Conservation (phyloP, 2,329 filamentous ascomycete genomes). For the Keithomyces neogunnii region DNA sequence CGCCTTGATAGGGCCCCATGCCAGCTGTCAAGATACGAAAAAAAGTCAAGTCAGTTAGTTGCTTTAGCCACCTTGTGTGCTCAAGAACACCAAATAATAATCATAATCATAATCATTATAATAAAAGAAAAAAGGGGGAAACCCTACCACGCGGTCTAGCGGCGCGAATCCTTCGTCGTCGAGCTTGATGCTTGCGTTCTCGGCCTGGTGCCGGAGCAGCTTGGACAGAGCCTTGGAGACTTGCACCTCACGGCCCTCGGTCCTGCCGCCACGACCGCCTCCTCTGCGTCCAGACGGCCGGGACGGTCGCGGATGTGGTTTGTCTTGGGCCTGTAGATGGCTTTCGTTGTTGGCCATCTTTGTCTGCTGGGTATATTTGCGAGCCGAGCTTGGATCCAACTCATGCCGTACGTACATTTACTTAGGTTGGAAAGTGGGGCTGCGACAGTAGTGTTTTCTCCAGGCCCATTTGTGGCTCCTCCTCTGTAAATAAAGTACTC, state of each 20-base stretch:
- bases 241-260: slow-evolving; percentile 33
- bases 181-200: slow-evolving; percentile 46
- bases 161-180: slow-evolving; percentile 52
- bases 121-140: not conserved
- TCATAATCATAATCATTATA: not conserved
- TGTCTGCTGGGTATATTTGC: not conserved
- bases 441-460: not conserved
- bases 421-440: not conserved
- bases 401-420: too few relatives aligned
- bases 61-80: slow-evolving; percentile 2
- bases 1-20: slow-evolving; percentile 51
- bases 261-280: slow-evolving; percentile 20
- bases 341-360: slow-evolving; percentile 5
- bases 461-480: not conserved
- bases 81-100: too few relatives aligned
- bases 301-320: slow-evolving; percentile 10
- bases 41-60: not conserved
- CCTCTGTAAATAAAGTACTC: too few relatives aligned
- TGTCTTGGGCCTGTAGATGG: slow-evolving; percentile 16
- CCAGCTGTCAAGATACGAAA: slow-evolving; percentile 28
- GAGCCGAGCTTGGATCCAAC: not conserved
- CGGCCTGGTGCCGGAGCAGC: slow-evolving; percentile 48
- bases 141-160: slow-evolving; percentile 44
- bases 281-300: slow-evolving; percentile 13
- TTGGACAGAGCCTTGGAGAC: slow-evolving; percentile 46